Evolutionary conservation across 805 yeast species (phyloP).

Genomic region (Wickerhamomyces tratensis): DNA sequence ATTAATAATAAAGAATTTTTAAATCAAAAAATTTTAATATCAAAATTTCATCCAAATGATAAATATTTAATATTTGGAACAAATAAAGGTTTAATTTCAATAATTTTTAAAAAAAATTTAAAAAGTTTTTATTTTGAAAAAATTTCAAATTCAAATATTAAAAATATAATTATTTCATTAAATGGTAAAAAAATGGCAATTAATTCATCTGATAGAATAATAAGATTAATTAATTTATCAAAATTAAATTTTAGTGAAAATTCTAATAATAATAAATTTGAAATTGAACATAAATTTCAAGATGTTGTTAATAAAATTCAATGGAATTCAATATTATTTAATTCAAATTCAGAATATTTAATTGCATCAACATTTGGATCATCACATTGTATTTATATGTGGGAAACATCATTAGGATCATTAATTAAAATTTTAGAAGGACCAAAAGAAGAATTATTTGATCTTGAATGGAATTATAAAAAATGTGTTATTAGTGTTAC

Average conservation of each 20-base stretch:
- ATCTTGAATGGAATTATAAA: slow-evolving; percentile 78
- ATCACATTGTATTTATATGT: slow-evolving; percentile 80
- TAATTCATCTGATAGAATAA: slow-evolving; percentile 70
- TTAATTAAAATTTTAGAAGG: slow-evolving; percentile 84
- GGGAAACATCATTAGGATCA: slow-evolving; percentile 91
- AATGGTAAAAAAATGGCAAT: slow-evolving; percentile 56
- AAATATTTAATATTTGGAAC: slow-evolving; percentile 63
- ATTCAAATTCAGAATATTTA: slow-evolving; percentile 70
- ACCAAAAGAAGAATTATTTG: slow-evolving; percentile 78
- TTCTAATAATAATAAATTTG: no score
- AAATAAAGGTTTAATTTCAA: slow-evolving; percentile 65
- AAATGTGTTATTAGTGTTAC: slow-evolving; percentile 71
- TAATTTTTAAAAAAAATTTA: slow-evolving; percentile 21
- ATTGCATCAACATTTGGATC: slow-evolving; percentile 85
- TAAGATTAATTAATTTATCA: slow-evolving; percentile 50
- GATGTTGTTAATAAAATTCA: slow-evolving; percentile 83
- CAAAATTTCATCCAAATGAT: slow-evolving; percentile 44
- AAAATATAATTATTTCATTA: slow-evolving; percentile 50
- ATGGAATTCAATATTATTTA: slow-evolving; percentile 77
- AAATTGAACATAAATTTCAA: slow-evolving; percentile 73
- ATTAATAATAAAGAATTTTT: slow-evolving; percentile 10
- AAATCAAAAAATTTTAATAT: slow-evolving; percentile 12
- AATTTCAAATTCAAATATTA: slow-evolving; percentile 62
- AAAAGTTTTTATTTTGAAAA: slow-evolving; percentile 38
- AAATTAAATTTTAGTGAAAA: no score